Conservation (phyloP, 2,329 filamentous ascomycete genomes). For the Bipolaris cookei region DNA sequence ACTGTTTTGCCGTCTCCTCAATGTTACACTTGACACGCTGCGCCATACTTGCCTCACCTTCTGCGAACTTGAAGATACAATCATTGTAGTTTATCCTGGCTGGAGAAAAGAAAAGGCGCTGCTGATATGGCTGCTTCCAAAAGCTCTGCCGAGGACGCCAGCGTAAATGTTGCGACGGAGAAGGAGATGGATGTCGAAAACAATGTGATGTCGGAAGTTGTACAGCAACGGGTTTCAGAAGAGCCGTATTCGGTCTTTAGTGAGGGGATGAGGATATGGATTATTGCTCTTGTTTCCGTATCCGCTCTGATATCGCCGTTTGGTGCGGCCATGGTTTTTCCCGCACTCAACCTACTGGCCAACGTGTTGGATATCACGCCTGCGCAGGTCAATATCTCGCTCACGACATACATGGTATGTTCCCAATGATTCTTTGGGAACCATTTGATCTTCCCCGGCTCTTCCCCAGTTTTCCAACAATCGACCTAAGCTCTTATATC, state of each 20-base stretch:
- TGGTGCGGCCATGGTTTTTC: slow-evolving; percentile 49
- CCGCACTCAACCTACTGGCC: slow-evolving; percentile 44
- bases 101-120: background rate
- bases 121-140: slow-evolving; percentile 3
- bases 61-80: too few species aligned
- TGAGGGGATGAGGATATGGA: slow-evolving; percentile 52
- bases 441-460: too few species aligned
- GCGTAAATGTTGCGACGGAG: background rate
- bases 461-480: too few species aligned
- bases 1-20: background rate
- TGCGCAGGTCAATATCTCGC: slow-evolving; percentile 57
- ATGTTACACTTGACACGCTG: too few species aligned
- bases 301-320: slow-evolving; percentile 58
- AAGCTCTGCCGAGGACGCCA: background rate
- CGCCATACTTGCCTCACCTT: too few species aligned
- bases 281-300: slow-evolving; percentile 56
- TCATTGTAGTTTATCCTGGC: too few species aligned
- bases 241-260: slow-evolving; percentile 43
- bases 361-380: slow-evolving; percentile 52
- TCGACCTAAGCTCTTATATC: background rate
- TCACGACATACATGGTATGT: slow-evolving; percentile 57
- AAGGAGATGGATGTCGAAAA: slow-evolving; percentile 25
- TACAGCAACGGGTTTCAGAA: slow-evolving; percentile 33
- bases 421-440: too few species aligned
- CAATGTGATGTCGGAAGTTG: slow-evolving; percentile 7